phyloP scores from a whole-genome alignment of 805 yeast genomes.

The Clavispora phyllophila region DNA sequence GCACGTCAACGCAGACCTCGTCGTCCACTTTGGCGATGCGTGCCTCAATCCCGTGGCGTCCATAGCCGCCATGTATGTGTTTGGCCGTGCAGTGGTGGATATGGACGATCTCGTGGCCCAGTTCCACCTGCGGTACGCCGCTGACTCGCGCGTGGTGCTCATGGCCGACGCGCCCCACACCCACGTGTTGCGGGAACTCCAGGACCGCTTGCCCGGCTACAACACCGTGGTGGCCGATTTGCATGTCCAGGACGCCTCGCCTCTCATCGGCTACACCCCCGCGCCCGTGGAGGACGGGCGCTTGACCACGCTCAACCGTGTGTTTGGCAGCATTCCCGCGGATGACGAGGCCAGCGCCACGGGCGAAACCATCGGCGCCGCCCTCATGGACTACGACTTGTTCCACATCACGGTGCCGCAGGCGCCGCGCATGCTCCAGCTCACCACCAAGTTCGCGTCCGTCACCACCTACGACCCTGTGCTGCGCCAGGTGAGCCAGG shows the following conservation, averaged over 20 bases:
- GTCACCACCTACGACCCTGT: constrained; percentile 48
- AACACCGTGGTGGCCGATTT: constrained; percentile 32
- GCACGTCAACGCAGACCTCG: constrained; percentile 79
- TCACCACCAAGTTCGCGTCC: constrained; percentile 64
- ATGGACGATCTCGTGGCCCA: constrained; percentile 27
- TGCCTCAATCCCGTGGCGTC: constrained; percentile 77
- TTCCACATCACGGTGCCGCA: constrained; percentile 74
- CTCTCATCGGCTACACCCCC: constrained; percentile 42
- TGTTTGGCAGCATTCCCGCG: constrained; percentile 13
- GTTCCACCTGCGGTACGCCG: constrained; percentile 39
- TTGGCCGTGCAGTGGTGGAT: constrained; percentile 64
- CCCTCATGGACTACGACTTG: constrained; percentile 46
- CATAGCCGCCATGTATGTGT: constrained; percentile 71
- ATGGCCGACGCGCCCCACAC: constrained; percentile 77
- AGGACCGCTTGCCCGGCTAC: constrained; percentile 22
- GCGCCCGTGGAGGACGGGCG: not conserved
- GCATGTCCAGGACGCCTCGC: constrained; percentile 21
- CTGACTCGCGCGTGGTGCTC: constrained; percentile 44
- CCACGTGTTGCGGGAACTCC: constrained; percentile 32
- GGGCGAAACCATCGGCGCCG: constrained; percentile 19
- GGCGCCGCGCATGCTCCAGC: constrained; percentile 69
- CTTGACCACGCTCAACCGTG: constrained; percentile 15
- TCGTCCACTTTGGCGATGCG: constrained; percentile 93
- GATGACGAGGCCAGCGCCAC: constrained; percentile 15
- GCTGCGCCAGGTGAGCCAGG: constrained; percentile 30